Evolutionary conservation across 140 eudicot species (phyloP).

Genomic region (Flaveria floridana): DNA sequence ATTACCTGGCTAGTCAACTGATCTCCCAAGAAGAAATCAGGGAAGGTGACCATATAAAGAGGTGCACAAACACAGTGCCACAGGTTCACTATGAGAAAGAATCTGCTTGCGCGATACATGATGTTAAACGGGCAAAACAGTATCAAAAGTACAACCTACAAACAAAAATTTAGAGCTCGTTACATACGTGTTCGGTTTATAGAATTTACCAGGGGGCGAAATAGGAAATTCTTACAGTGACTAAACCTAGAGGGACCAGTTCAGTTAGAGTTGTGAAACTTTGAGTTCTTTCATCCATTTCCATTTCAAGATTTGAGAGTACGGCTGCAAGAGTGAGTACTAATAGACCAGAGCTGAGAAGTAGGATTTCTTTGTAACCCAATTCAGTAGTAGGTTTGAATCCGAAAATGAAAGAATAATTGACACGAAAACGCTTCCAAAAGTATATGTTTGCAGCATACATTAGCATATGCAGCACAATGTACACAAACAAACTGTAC

Average conservation of each 20-base stretch:
- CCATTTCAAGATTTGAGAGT: slow-evolving; percentile 72
- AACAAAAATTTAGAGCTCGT: slow-evolving; percentile 15
- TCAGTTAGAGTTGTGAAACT: slow-evolving; percentile 46
- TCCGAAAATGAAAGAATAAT: slow-evolving; percentile 63
- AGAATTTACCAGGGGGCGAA: slow-evolving; percentile 10
- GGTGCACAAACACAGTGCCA: slow-evolving; percentile 45
- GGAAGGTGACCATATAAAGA: slow-evolving; percentile 50
- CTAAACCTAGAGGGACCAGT: slow-evolving; percentile 51
- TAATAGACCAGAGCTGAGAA: slow-evolving; percentile 51
- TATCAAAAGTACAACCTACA: slow-evolving; percentile 37
- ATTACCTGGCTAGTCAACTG: slow-evolving; percentile 77
- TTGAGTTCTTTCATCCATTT: slow-evolving; percentile 48
- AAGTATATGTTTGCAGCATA: slow-evolving; percentile 53
- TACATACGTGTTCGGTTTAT: not conserved
- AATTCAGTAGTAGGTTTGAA: slow-evolving; percentile 54
- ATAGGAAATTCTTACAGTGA: slow-evolving; percentile 42
- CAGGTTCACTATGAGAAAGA: slow-evolving; percentile 35
- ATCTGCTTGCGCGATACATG: slow-evolving; percentile 47
- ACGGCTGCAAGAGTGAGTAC: slow-evolving; percentile 59
- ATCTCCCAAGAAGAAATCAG: slow-evolving; percentile 71
- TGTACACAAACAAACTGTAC: slow-evolving; percentile 55
- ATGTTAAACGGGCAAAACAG: slow-evolving; percentile 42
- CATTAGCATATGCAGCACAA: slow-evolving; percentile 66
- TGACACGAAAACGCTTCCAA: slow-evolving; percentile 67
- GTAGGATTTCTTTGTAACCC: slow-evolving; percentile 59